Evolutionary conservation across 108 stramenopile species (phyloP).

Genomic region (Nitzschia sp.): DNA sequence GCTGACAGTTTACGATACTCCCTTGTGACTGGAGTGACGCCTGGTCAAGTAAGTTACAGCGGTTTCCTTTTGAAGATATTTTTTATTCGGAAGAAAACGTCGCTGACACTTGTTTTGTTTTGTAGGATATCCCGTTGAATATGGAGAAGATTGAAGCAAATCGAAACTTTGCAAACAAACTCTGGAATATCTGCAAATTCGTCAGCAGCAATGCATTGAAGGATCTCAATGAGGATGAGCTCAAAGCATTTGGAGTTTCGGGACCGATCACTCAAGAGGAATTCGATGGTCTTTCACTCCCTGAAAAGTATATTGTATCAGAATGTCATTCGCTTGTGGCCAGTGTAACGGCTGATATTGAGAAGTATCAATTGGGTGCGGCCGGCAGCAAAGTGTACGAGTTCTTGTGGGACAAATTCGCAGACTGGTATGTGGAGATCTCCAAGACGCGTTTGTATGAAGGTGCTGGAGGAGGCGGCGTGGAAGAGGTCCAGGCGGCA

Average conservation of each 20-base stretch:
- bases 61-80: background rate
- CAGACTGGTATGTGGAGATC: constrained; percentile 97
- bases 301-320: constrained; percentile 92
- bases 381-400: constrained; percentile 91
- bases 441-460: constrained; percentile 89
- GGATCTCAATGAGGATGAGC: constrained; percentile 61
- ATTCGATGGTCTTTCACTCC: constrained; percentile 71
- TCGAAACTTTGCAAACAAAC: constrained; percentile 96
- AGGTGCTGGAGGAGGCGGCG: constrained; percentile 74
- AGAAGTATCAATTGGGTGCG: constrained; percentile 86
- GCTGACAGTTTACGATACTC: constrained; percentile 93
- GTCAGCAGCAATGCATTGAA: constrained; percentile 86
- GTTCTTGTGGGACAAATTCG: constrained; percentile 97
- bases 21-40: constrained; percentile 94
- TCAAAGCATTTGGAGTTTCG: constrained; percentile 56
- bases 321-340: constrained; percentile 86
- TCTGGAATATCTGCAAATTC: constrained; percentile 97
- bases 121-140: constrained; percentile 85
- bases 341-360: constrained; percentile 85
- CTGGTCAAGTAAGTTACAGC: constrained; percentile 74
- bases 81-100: background rate
- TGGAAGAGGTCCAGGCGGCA: constrained; percentile 75
- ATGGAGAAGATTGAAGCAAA: constrained; percentile 90
- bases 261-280: constrained; percentile 82
- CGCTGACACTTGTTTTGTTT: background rate